Conservation (phyloP, 352 stramenopile species). For the Phytophthora ramorum region DNA sequence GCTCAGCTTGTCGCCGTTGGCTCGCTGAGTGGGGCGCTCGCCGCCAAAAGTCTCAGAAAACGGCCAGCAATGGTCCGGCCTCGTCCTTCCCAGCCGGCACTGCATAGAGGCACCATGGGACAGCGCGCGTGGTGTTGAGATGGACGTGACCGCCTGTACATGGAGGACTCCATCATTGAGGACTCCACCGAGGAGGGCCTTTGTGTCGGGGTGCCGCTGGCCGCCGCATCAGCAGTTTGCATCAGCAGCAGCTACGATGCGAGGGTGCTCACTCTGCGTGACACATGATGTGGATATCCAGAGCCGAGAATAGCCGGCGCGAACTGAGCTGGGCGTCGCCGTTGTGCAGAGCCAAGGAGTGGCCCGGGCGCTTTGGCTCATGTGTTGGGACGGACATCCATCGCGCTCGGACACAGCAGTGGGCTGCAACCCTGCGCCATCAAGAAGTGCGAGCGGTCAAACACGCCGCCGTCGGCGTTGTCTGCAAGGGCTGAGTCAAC, state of each 20-base stretch:
- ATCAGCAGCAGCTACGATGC: not conserved
- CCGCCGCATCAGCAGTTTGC: no score
- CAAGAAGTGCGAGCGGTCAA: not conserved
- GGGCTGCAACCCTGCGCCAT: not conserved
- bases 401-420: slow-evolving; percentile 2
- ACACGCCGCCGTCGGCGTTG: not conserved
- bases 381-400: slow-evolving; percentile 10
- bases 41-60: slow-evolving; percentile 35
- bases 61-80: slow-evolving; percentile 25
- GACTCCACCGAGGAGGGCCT: not conserved
- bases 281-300: not conserved
- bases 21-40: slow-evolving; percentile 34
- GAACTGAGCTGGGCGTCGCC: slow-evolving; percentile 7
- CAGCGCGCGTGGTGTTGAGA: slow-evolving; percentile 4
- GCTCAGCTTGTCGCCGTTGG: not conserved
- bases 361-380: not conserved
- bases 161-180: no score
- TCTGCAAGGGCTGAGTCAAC: not conserved
- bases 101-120: not conserved
- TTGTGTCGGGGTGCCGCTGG: not conserved
- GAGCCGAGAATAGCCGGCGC: slow-evolving; percentile 2
- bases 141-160: not conserved
- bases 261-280: not conserved
- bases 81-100: slow-evolving; percentile 7
- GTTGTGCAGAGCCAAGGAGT: slow-evolving; percentile 6